Evolutionary conservation across 1,139 yeast genomes (phyloP), one percentile per base, ranked within the genome.

Genomic region (Taphrina communis): DNA sequence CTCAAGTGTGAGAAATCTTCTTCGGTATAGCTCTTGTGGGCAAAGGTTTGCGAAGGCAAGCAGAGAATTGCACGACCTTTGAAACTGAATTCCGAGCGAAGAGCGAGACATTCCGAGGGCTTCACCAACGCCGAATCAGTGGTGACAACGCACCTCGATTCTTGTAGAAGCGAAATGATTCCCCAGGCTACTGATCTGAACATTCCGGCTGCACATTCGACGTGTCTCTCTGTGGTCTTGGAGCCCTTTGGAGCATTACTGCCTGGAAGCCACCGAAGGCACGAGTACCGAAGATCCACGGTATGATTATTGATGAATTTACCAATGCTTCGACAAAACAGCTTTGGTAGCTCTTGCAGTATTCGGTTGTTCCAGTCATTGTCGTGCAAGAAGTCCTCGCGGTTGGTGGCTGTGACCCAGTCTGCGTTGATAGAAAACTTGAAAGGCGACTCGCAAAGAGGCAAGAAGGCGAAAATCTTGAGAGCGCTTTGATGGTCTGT

Each of bases 361-460:
- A 50, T 50, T 4, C 36, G 31, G 1, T 6, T 6, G 36, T 50
- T 50, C 53, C 53, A 50, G 36, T 50, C 53, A 4, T 50, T 50
- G n/a, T 50, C 53, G 17, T 50, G 53, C n/a, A 50, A n/a, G 36
- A 50, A 50, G 36, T 50, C 53, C 36, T 50, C 53, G 9, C 53
- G 35, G n/a, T 50, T 50, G n/a, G 53, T 25, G 6, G 53, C 53
- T 8, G 53, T 50, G 6, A 50, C 36, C 53, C 53, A 50, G 21
- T 50, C 53, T 11, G 53, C 53, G 3, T 50, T 50, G 36, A 50
- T 21, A 0, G 53, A 50, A n/a, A 50, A 50, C 11, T 50, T 50
- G 53, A 50, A 50, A 50, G 53, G 53, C 8, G 53, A 50, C n/a
- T 50, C 36, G 36, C 53, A 50, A 1, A 50, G 36, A 7, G 53